phyloP scores from a whole-genome alignment of 2,329 filamentous ascomycete genomes.

The Hypoxylon sp. region DNA sequence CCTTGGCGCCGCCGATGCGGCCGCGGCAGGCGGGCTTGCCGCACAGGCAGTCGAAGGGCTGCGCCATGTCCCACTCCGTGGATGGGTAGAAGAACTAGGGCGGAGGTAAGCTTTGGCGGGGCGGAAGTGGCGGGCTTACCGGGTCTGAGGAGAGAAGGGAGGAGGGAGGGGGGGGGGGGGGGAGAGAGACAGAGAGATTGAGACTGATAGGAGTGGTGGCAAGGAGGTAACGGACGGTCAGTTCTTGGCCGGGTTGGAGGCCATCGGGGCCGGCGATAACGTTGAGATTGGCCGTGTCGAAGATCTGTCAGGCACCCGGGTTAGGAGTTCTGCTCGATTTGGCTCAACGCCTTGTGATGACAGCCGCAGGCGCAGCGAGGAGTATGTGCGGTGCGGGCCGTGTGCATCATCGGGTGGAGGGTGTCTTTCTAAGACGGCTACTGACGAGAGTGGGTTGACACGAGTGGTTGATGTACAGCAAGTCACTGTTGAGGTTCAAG shows the following conservation, averaged over 20 bases:
- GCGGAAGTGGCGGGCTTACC: constrained; percentile 24
- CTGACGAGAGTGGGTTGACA: constrained; percentile 71
- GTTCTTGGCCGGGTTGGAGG: constrained; percentile 62
- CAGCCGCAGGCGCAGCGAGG: neutral
- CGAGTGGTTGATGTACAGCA: constrained; percentile 73
- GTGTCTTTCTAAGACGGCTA: constrained; percentile 37
- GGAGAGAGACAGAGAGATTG: too few species aligned
- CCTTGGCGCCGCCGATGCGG: constrained; percentile 67
- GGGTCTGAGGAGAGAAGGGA: too few species aligned
- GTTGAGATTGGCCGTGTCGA: constrained; percentile 64
- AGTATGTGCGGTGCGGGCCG: neutral
- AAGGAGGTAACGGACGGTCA: constrained; percentile 55
- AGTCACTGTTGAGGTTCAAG: constrained; percentile 69
- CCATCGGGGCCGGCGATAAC: constrained; percentile 66
- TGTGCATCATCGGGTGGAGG: neutral
- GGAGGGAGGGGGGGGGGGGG: too few species aligned
- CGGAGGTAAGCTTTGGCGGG: constrained; percentile 24
- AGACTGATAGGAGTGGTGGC: too few species aligned
- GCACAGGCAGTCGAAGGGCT: constrained; percentile 74
- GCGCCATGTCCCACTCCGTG: constrained; percentile 77
- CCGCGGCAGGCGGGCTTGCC: constrained; percentile 64
- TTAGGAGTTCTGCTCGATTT: neutral
- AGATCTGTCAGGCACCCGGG: constrained; percentile 57
- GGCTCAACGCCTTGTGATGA: neutral
- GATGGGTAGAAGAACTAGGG: constrained; percentile 75